Percentiles rank a stretch among this genome's conserved stretches.
These are phyloP conservation scores for Hypericum perforatum DNA, from an alignment of 345 rosid genomes.

Conservation along the genomic window DNA sequence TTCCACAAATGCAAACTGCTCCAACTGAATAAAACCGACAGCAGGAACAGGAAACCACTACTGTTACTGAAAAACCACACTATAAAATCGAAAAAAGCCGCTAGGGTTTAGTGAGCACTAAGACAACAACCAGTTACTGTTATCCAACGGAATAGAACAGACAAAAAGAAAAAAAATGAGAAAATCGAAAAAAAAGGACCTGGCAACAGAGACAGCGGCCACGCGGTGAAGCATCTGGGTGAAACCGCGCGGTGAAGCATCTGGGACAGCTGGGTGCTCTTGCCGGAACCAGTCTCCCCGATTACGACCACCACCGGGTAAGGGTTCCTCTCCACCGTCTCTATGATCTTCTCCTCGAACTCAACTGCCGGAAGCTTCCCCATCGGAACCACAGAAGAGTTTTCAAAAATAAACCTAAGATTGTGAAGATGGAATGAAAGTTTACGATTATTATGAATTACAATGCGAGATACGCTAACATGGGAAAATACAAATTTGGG, in stretches of 20 bases:
- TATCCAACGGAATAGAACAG: no score
- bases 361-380: conserved; percentile 71
- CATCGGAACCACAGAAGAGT: conserved; percentile 33
- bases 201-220: conserved; percentile 88
- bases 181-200: conserved; percentile 28
- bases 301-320: conserved; percentile 73
- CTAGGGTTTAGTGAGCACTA: no score
- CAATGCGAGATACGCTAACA: no score
- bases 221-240: conserved; percentile 84
- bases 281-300: conserved; percentile 93
- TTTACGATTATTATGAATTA: no score
- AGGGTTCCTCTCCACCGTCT: conserved; percentile 58
- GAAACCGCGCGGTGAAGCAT: conserved; percentile 77
- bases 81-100: no score
- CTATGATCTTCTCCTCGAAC: conserved; percentile 61
- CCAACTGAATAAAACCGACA: no score
- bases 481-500: no score
- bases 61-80: no score
- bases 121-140: no score
- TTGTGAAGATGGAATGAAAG: no score
- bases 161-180: neutral
- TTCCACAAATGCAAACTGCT: neutral
- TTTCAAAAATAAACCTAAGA: no score
- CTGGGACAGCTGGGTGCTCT: conserved; percentile 98
- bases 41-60: no score